These are phyloP conservation scores for Ophiostoma perfectum DNA, from an alignment of 2,329 filamentous ascomycete species.

Conservation along the genomic window DNA sequence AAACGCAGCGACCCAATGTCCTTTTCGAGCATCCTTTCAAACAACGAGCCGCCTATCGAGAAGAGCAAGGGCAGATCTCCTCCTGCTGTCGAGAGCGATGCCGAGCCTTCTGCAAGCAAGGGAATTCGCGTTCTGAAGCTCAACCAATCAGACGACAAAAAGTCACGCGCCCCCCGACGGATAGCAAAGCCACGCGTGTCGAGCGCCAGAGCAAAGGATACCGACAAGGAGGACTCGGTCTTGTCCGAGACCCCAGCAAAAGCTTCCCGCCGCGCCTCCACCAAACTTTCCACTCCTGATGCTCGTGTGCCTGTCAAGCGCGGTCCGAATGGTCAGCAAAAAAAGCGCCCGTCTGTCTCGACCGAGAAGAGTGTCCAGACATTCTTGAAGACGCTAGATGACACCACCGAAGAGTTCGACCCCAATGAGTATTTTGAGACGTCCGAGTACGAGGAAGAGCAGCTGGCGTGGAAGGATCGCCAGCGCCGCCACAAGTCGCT, in stretches of 20 bases:
- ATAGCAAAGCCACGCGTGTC: constrained; percentile 25
- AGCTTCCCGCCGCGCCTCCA: constrained; percentile 45
- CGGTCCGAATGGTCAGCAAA: constrained; percentile 54
- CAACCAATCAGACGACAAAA: constrained; percentile 28
- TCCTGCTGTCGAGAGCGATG: constrained; percentile 22
- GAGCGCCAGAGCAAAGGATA: constrained; percentile 41
- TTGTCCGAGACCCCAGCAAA: constrained; percentile 36
- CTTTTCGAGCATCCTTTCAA: constrained; percentile 89
- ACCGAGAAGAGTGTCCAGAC: constrained; percentile 61
- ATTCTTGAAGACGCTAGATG: constrained; percentile 49
- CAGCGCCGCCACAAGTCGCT: constrained; percentile 63
- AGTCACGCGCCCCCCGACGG: constrained; percentile 21
- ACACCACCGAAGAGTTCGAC: constrained; percentile 26
- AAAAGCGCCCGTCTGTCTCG: constrained; percentile 37
- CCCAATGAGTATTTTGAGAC: constrained; percentile 37
- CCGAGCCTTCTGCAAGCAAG: constrained; percentile 18
- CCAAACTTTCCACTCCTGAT: constrained; percentile 38
- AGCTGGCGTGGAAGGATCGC: constrained; percentile 48
- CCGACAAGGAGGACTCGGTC: constrained; percentile 44
- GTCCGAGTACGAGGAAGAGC: constrained; percentile 42
- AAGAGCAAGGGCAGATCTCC: constrained; percentile 45
- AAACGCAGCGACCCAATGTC: constrained; percentile 85
- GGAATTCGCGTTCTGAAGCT: constrained; percentile 26
- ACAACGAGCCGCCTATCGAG: constrained; percentile 58
- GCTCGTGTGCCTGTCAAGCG: constrained; percentile 51